These are phyloP conservation scores for Talaromyces sp. DNA, from an alignment of 2,329 filamentous ascomycete species.

Conservation along the genomic window DNA sequence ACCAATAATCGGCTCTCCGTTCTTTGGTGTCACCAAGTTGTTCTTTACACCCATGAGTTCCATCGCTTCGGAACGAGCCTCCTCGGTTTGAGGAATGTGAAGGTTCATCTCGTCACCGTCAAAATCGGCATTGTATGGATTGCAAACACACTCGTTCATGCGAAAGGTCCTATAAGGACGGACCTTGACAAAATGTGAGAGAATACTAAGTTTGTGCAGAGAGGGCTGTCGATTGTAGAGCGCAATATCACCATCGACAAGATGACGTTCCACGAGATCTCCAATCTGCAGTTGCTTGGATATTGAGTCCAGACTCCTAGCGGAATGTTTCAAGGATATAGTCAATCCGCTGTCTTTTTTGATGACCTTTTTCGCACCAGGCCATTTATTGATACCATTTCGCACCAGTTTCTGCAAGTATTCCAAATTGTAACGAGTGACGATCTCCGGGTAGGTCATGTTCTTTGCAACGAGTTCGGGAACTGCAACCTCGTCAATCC, in stretches of 20 bases:
- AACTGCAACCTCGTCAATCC: conserved; percentile 89
- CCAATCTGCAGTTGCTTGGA: conserved; percentile 73
- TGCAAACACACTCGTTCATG: conserved; percentile 96
- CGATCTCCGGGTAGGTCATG: conserved; percentile 88
- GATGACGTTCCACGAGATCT: conserved; percentile 87
- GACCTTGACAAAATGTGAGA: conserved; percentile 90
- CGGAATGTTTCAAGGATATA: conserved; percentile 68
- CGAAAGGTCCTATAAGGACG: conserved; percentile 94
- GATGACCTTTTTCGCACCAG: conserved; percentile 78
- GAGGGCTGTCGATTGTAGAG: conserved; percentile 98
- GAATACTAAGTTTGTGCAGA: conserved; percentile 96
- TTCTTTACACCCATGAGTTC: conserved; percentile 97
- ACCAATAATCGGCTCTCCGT: conserved; percentile 95
- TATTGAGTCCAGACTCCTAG: conserved; percentile 58
- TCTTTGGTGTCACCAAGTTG: conserved; percentile 92
- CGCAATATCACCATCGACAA: conserved; percentile 92
- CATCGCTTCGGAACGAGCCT: conserved; percentile 90
- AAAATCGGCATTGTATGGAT: conserved; percentile 98
- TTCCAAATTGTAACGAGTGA: conserved; percentile 77
- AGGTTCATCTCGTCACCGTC: conserved; percentile 99
- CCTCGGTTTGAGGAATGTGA: conserved; percentile 95
- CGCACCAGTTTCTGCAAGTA: conserved; percentile 71
- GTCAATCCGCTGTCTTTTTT: conserved; percentile 69
- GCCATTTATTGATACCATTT: conserved; percentile 75
- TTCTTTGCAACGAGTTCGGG: conserved; percentile 91